These are phyloP conservation scores for Clathrospora elynae DNA, from an alignment of 2,329 filamentous ascomycete species.

Conservation along the genomic window DNA sequence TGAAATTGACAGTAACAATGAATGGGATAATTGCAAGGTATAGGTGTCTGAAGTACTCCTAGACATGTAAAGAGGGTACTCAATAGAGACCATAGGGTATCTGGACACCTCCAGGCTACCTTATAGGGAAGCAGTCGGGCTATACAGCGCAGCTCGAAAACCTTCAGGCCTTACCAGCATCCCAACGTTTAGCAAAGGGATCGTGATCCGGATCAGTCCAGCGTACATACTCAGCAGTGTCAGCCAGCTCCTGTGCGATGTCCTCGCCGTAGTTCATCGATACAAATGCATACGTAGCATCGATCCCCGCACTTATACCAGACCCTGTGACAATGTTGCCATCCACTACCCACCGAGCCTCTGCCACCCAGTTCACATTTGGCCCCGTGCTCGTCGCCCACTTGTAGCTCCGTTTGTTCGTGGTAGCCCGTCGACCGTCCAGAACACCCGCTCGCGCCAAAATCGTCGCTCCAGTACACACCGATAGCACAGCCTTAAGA, in stretches of 20 bases:
- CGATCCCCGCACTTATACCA: slow-evolving; percentile 67
- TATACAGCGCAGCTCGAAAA: background rate
- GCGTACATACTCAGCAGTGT: slow-evolving; percentile 61
- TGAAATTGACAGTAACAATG: no score
- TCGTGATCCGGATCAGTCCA: slow-evolving; percentile 57
- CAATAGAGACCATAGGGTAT: no score
- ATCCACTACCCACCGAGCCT: slow-evolving; percentile 61
- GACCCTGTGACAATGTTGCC: slow-evolving; percentile 69
- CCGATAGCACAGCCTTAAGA: slow-evolving; percentile 62
- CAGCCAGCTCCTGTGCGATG: slow-evolving; percentile 54
- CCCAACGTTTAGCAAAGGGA: slow-evolving; percentile 57
- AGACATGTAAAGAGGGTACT: no score
- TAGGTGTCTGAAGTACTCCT: no score
- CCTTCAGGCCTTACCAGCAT: background rate
- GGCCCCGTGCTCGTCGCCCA: slow-evolving; percentile 48
- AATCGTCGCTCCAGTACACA: slow-evolving; percentile 67
- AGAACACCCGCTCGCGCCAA: slow-evolving; percentile 63
- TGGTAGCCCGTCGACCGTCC: slow-evolving; percentile 64
- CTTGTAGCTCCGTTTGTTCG: slow-evolving; percentile 64
- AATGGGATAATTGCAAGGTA: no score
- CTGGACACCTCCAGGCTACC: background rate
- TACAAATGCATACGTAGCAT: slow-evolving; percentile 63
- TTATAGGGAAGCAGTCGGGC: background rate
- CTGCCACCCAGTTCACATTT: slow-evolving; percentile 62
- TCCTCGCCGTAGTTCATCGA: slow-evolving; percentile 58